A percentile compares a stretch with the other conserved stretches of the same genome.
Conservation (phyloP, 2,329 filamentous ascomycete species). For the Arthrobotrys sphaeroides region DNA sequence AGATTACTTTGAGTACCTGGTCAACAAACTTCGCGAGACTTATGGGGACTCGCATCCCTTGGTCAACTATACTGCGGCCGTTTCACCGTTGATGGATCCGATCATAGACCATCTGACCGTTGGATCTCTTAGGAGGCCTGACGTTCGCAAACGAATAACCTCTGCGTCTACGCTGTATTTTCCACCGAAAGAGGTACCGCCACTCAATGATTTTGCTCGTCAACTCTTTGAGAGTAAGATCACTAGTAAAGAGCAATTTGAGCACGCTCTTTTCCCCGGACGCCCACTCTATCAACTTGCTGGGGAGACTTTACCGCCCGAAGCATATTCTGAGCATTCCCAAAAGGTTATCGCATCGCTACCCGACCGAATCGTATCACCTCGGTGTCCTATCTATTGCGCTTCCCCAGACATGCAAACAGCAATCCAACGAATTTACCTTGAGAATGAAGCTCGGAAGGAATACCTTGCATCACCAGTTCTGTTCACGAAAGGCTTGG, state of each 20-base stretch:
- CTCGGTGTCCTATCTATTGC: background rate
- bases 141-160: constrained; percentile 14
- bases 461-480: background rate
- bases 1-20: constrained; percentile 7
- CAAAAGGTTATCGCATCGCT: background rate
- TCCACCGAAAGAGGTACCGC: constrained; percentile 14
- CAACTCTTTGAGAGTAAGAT: background rate
- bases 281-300: constrained; percentile 11
- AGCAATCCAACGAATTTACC: constrained; percentile 10
- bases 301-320: background rate
- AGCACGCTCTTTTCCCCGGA: constrained; percentile 3
- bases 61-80: constrained; percentile 20
- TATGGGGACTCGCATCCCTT: constrained; percentile 8
- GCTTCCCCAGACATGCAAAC: constrained; percentile 8
- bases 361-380: background rate
- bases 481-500: background rate
- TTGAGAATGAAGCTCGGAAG: background rate
- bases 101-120: background rate
- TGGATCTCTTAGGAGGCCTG: background rate
- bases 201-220: constrained; percentile 9
- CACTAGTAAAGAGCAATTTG: constrained; percentile 2
- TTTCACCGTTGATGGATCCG: constrained; percentile 2
- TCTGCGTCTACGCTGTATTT: constrained; percentile 26
- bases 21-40: background rate
- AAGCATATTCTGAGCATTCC: constrained; percentile 7